phyloP scores from a whole-genome alignment of 2,329 filamentous ascomycete genomes.

The Clarireedia sp. region DNA sequence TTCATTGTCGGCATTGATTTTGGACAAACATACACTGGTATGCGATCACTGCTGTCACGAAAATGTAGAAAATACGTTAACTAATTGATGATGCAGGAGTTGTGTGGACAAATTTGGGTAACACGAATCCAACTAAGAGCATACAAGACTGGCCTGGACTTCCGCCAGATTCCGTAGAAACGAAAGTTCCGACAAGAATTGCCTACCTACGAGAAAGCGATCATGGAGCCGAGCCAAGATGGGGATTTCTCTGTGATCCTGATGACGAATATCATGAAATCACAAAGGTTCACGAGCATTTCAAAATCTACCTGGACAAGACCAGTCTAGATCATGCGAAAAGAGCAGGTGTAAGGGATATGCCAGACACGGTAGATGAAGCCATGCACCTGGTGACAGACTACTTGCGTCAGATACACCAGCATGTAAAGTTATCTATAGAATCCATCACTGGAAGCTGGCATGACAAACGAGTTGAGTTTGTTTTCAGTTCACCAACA shows the following conservation, averaged over 20 bases:
- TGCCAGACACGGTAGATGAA: conserved; percentile 2
- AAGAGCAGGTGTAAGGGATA: neutral
- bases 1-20: conserved; percentile 14
- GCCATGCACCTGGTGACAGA: conserved; percentile 1
- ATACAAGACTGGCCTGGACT: conserved; percentile 6
- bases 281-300: neutral
- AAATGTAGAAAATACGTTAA: neutral
- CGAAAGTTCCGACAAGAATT: neutral
- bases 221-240: neutral
- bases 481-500: conserved; percentile 36
- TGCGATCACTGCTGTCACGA: neutral
- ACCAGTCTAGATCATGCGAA: neutral
- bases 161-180: neutral
- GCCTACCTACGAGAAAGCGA: neutral
- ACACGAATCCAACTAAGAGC: neutral
- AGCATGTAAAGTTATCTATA: neutral
- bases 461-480: conserved; percentile 28
- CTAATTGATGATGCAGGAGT: neutral
- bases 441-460: conserved; percentile 43
- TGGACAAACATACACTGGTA: conserved; percentile 9
- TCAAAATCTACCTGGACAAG: conserved; percentile 7
- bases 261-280: conserved; percentile 4
- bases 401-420: neutral
- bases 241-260: conserved; percentile 2
- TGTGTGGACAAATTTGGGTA: conserved; percentile 1